These are phyloP conservation scores for Cryptosporidium canis DNA, from an alignment of 169 alveolate genomes.

Conservation along the genomic window DNA sequence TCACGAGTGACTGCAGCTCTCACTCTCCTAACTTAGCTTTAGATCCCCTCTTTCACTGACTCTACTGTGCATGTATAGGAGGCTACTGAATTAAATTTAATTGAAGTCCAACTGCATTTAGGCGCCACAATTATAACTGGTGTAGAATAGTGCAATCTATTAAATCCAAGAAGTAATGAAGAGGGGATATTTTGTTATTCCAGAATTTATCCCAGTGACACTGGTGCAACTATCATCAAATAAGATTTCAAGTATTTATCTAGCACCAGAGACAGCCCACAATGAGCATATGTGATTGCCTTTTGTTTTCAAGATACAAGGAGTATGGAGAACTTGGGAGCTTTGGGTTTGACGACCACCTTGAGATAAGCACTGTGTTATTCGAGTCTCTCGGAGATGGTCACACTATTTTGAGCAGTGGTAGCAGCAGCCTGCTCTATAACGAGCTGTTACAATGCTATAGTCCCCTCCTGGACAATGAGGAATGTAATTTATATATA, in stretches of 20 bases:
- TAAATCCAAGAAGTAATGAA: too few relatives aligned
- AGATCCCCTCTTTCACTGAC: too few relatives aligned
- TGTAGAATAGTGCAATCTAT: too few relatives aligned
- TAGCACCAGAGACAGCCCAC: not conserved
- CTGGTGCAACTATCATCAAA: not conserved
- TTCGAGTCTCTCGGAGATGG: constrained; percentile 41
- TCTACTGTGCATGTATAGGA: too few relatives aligned
- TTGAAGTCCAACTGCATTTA: too few relatives aligned
- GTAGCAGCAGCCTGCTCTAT: not conserved
- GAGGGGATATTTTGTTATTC: too few relatives aligned
- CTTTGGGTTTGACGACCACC: not conserved
- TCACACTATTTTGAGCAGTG: not conserved
- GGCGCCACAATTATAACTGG: too few relatives aligned
- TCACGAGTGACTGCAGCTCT: too few relatives aligned
- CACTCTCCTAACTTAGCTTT: too few relatives aligned
- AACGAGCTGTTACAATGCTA: constrained; percentile 9
- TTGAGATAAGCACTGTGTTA: constrained; percentile 23
- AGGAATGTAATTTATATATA: constrained; percentile 15
- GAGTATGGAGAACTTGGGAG: not conserved
- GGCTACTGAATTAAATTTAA: too few relatives aligned
- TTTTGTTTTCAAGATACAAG: not conserved
- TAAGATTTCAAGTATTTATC: not conserved
- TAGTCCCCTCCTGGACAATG: constrained; percentile 8
- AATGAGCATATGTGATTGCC: not conserved
- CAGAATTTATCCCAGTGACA: too few relatives aligned